Evolutionary conservation across 225 moss, liverwort and hornwort species (phyloP).

Genomic region (Pseudoscleropodium purum): DNA sequence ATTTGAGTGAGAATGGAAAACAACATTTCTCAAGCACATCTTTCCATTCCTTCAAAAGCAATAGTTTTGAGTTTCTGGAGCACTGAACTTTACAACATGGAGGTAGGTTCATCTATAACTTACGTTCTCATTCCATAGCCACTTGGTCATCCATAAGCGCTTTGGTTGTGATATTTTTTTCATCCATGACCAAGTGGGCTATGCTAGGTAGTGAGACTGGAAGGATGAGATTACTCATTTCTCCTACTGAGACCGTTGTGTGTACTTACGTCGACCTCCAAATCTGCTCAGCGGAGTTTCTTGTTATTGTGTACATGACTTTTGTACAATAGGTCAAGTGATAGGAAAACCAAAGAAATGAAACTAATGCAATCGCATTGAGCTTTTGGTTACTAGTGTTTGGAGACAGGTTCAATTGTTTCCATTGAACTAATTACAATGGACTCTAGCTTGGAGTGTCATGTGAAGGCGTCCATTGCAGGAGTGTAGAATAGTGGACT

Average conservation of each 20-base stretch:
- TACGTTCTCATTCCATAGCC: background rate
- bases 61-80: background rate
- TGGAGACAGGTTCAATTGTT: conserved; percentile 7
- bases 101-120: background rate
- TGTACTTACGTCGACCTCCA: background rate
- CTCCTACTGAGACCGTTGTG: background rate
- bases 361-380: background rate
- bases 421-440: conserved; percentile 9
- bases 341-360: background rate
- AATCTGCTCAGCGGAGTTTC: background rate
- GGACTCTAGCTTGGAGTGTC: conserved; percentile 12
- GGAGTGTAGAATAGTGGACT: background rate
- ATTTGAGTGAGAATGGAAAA: conserved; percentile 17
- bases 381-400: background rate
- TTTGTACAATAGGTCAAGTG: conserved; percentile 7
- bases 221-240: background rate
- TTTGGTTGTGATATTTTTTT: background rate
- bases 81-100: background rate
- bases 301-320: background rate
- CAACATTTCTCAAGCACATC: background rate
- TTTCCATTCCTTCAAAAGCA: background rate
- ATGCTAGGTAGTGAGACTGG: too few relatives aligned
- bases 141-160: background rate
- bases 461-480: background rate
- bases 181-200: background rate